Evolutionary conservation across 73 alveolate genomes (phyloP).

Genomic region (Halteria grandinella): DNA sequence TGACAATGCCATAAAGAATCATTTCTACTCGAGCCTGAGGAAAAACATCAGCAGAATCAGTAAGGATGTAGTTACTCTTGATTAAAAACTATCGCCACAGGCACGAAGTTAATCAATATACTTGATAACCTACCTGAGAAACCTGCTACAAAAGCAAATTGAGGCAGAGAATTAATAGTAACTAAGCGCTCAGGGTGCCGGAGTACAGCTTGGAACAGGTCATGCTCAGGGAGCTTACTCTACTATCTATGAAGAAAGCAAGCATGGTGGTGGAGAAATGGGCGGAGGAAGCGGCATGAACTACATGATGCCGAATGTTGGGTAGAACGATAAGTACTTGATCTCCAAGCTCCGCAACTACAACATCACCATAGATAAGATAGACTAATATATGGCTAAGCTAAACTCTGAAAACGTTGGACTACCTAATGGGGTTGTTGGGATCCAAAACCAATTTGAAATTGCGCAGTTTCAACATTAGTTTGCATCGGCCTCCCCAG

Average conservation of each 20-base stretch:
- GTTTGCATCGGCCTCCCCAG: too few species aligned
- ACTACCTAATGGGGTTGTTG: too few species aligned
- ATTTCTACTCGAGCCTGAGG: constrained; percentile 64
- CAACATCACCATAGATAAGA: constrained; percentile 26
- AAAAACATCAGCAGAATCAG: constrained; percentile 59
- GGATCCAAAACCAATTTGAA: too few species aligned
- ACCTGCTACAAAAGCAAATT: constrained; percentile 3
- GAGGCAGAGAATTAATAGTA: constrained; percentile 2
- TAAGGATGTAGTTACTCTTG: constrained; percentile 43
- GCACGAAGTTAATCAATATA: constrained; percentile 27
- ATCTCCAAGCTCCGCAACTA: constrained; percentile 14
- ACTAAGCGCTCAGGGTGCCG: too few species aligned
- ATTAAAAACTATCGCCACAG: constrained; percentile 22
- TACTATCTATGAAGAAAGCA: too few species aligned
- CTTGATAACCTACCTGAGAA: constrained; percentile 22
- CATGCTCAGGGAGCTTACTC: too few species aligned
- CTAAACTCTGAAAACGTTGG: too few species aligned
- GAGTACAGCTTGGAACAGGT: too few species aligned
- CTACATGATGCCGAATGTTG: too few species aligned
- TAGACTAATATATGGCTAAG: constrained; percentile 23
- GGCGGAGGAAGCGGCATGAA: too few species aligned
- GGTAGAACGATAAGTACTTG: constrained; percentile 27
- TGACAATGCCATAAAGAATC: constrained; percentile 71
- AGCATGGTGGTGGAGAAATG: too few species aligned
- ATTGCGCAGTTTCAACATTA: too few species aligned